phyloP scores from a whole-genome alignment of 2,329 filamentous ascomycete species.

The Chaetomium sp. region DNA sequence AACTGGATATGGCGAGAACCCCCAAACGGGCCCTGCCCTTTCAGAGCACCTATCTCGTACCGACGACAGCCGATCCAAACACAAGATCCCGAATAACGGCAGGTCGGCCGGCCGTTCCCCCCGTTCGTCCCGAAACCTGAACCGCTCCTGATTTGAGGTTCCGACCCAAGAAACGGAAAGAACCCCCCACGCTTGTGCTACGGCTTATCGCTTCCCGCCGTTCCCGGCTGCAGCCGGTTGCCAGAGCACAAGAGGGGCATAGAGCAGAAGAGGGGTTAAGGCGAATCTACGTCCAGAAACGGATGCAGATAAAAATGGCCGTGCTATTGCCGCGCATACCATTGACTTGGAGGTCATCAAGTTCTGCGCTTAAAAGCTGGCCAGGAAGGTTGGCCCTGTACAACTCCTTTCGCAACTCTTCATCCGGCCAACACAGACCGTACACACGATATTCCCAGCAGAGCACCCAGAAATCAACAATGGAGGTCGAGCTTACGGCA shows the following conservation, averaged over 20 bases:
- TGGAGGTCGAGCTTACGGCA: constrained; percentile 57
- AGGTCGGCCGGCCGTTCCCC: no score
- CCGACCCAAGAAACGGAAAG: background rate
- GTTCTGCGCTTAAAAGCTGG: background rate
- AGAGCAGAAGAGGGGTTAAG: background rate
- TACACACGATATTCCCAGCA: background rate
- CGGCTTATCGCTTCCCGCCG: constrained; percentile 8
- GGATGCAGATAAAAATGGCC: constrained; percentile 13
- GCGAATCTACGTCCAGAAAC: no score
- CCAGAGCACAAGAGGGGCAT: constrained; percentile 12
- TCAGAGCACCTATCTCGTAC: no score
- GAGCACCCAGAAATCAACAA: constrained; percentile 12
- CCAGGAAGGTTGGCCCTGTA: background rate
- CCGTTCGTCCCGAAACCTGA: no score
- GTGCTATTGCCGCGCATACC: constrained; percentile 5
- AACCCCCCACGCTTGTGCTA: constrained; percentile 5
- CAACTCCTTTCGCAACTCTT: constrained; percentile 12
- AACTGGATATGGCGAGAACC: no score
- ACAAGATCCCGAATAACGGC: no score
- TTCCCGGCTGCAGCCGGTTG: no score
- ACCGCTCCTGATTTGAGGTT: no score
- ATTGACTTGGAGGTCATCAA: background rate
- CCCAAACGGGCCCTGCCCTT: no score
- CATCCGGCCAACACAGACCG: constrained; percentile 4
- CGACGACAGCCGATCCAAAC: no score